Conservation (phyloP, 1,284 basidiomycete genomes). For the Cerioporus squamosus region DNA sequence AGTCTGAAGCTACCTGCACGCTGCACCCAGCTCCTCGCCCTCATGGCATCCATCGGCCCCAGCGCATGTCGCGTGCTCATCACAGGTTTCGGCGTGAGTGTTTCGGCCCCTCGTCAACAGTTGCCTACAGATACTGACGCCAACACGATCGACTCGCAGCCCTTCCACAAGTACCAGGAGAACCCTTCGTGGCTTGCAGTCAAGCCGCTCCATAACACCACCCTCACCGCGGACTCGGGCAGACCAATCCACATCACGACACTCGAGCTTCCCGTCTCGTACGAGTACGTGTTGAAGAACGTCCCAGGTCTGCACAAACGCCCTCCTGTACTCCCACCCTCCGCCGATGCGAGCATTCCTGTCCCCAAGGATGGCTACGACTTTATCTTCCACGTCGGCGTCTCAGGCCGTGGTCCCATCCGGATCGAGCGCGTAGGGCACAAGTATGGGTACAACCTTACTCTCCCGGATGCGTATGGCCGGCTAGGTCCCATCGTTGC, state of each 20-base stretch:
- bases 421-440: slow-evolving; percentile 69
- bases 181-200: slow-evolving; percentile 72
- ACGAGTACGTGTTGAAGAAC: slow-evolving; percentile 58
- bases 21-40: too few species aligned
- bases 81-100: slow-evolving; percentile 63
- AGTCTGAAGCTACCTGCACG: too few species aligned
- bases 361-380: slow-evolving; percentile 60
- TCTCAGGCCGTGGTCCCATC: slow-evolving; percentile 65
- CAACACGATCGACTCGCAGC: slow-evolving; percentile 38
- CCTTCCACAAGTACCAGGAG: slow-evolving; percentile 54
- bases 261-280: slow-evolving; percentile 63
- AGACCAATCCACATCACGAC: slow-evolving; percentile 60
- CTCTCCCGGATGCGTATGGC: slow-evolving; percentile 55
- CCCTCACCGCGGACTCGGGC: slow-evolving; percentile 46
- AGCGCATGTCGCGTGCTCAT: slow-evolving; percentile 51
- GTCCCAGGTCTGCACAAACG: slow-evolving; percentile 64
- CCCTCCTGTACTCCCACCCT: slow-evolving; percentile 60
- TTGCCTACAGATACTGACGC: too few species aligned
- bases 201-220: slow-evolving; percentile 54
- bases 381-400: slow-evolving; percentile 74
- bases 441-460: slow-evolving; percentile 72
- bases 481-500: slow-evolving; percentile 58
- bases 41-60: slow-evolving; percentile 17
- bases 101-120: too few species aligned
- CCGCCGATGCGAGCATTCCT: slow-evolving; percentile 35